Evolutionary conservation across 306 rosid species (phyloP).

Genomic region (Comarum palustre): DNA sequence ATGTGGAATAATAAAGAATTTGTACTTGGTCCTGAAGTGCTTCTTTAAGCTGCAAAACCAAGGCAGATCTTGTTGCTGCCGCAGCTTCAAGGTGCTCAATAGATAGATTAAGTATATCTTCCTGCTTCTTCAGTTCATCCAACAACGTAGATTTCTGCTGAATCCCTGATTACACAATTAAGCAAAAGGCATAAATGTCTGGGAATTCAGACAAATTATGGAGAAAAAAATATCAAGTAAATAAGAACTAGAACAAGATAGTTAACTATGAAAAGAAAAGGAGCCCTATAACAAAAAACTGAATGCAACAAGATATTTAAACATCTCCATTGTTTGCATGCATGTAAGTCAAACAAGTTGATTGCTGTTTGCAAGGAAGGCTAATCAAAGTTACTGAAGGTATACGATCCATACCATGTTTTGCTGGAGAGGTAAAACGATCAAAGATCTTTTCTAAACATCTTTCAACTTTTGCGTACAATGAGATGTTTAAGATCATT

Average conservation of each 20-base stretch:
- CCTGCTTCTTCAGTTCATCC: constrained; percentile 68
- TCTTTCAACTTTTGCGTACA: not conserved
- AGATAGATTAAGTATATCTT: constrained; percentile 51
- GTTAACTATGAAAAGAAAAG: not conserved
- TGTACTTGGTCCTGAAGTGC: constrained; percentile 83
- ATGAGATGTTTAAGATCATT: not conserved
- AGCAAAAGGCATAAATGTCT: not conserved
- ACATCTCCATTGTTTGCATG: not conserved
- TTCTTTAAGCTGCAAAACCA: constrained; percentile 66
- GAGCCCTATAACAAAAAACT: not conserved
- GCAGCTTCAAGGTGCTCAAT: constrained; percentile 58
- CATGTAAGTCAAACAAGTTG: constrained; percentile 1
- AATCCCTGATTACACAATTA: constrained; percentile 44
- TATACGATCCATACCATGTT: not conserved
- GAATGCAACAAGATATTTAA: not conserved
- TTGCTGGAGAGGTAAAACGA: not conserved
- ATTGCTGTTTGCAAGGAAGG: not conserved
- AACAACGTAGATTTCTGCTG: constrained; percentile 52
- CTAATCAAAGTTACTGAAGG: not conserved
- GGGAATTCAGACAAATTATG: not conserved
- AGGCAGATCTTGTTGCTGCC: constrained; percentile 58
- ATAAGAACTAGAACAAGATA: not conserved
- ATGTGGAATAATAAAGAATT: constrained; percentile 14
- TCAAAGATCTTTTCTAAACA: not conserved
- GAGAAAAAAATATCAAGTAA: not conserved